phyloP scores from a whole-genome alignment of 768 basidiomycete genomes.

The Termitomyces sp. region DNA sequence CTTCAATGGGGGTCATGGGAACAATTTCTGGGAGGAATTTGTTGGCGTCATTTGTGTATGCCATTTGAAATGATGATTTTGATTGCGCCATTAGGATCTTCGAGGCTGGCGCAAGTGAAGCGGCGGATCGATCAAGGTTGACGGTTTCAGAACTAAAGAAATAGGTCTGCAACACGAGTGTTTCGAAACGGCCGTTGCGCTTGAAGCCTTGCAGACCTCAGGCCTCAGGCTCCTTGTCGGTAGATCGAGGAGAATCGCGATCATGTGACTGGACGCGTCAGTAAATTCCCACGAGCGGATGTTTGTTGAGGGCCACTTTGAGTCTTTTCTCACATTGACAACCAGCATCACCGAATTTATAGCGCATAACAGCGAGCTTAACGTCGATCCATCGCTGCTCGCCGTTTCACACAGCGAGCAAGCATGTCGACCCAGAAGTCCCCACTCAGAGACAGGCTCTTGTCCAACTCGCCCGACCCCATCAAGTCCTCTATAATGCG shows the following conservation, averaged over 20 bases:
- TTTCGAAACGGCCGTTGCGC: too few relatives aligned
- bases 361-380: conserved; percentile 13
- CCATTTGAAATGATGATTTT: too few relatives aligned
- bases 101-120: too few relatives aligned
- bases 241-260: too few relatives aligned
- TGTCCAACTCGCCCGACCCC: conserved; percentile 60
- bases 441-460: conserved; percentile 55
- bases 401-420: conserved; percentile 1
- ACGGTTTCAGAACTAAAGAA: too few relatives aligned
- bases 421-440: conserved; percentile 39
- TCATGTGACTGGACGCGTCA: conserved; percentile 40
- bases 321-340: conserved; percentile 11
- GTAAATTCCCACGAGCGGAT: conserved; percentile 33
- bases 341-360: conserved; percentile 12
- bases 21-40: neutral
- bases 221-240: too few relatives aligned
- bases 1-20: neutral
- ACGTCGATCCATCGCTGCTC: neutral
- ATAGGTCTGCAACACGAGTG: too few relatives aligned
- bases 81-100: too few relatives aligned
- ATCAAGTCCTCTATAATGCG: conserved; percentile 62
- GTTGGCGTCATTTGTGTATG: too few relatives aligned
- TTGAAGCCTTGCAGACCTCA: too few relatives aligned
- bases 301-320: conserved; percentile 35
- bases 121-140: too few relatives aligned